A percentile compares a stretch with the other conserved stretches of the same genome.
Evolutionary conservation across 768 basidiomycete genomes (phyloP).

Genomic region (Leucocoprinus sp.): DNA sequence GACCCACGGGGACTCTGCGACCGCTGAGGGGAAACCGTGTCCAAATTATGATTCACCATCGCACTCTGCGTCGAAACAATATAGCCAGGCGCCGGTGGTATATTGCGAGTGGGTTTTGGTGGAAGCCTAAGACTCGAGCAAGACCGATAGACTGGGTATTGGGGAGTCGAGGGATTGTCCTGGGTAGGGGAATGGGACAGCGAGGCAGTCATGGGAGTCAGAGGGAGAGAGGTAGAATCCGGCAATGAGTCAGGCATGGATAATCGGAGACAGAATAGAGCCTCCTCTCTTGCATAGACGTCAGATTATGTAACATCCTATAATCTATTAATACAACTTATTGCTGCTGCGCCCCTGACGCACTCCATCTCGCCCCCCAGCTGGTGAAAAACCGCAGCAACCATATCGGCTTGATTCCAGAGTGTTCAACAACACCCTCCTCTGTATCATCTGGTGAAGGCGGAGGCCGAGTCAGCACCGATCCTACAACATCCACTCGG

Average conservation of each 20-base stretch:
- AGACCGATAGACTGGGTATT: conserved; percentile 2
- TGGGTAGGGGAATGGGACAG: neutral
- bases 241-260: neutral
- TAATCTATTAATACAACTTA: neutral
- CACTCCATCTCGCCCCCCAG: conserved; percentile 63
- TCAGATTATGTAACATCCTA: conserved; percentile 9
- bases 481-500: conserved; percentile 18
- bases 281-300: conserved; percentile 4
- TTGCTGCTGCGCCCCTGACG: conserved; percentile 13
- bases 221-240: conserved; percentile 1
- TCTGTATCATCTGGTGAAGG: conserved; percentile 29
- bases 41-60: neutral
- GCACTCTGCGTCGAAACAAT: neutral
- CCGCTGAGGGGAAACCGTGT: neutral
- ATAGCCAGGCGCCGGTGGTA: conserved; percentile 2
- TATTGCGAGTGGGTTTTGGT: conserved; percentile 7
- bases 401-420: conserved; percentile 67
- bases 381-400: conserved; percentile 67
- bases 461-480: neutral
- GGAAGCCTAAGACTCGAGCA: neutral
- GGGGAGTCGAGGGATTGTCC: neutral
- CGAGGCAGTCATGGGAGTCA: conserved; percentile 3
- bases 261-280: conserved; percentile 2
- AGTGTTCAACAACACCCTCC: conserved; percentile 50
- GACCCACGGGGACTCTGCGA: neutral